Conservation (phyloP, 208 protist genomes). For the Angomonas ambiguus region DNA sequence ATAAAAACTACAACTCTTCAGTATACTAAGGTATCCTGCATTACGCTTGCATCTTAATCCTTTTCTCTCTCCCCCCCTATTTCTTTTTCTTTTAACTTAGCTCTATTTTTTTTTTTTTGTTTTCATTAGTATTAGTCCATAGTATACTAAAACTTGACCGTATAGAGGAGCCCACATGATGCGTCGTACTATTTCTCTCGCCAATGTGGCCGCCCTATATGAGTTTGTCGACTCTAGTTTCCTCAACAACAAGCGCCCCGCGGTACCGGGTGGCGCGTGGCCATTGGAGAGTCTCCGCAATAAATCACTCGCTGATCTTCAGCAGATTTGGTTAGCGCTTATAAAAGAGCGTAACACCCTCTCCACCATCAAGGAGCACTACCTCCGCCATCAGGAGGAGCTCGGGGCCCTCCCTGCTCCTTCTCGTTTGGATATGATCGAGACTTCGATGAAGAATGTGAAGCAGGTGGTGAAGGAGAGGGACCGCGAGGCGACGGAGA, state of each 20-base stretch:
- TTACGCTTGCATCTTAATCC: too few species aligned
- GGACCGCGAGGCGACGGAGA: constrained; percentile 61
- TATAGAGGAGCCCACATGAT: too few species aligned
- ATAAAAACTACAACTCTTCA: not conserved
- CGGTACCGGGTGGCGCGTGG: constrained; percentile 87
- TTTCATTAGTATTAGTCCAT: not conserved
- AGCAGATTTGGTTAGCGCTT: constrained; percentile 89
- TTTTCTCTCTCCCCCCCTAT: not conserved
- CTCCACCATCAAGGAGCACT: constrained; percentile 73
- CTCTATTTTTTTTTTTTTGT: constrained; percentile 5
- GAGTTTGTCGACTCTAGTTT: constrained; percentile 89
- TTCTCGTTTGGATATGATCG: constrained; percentile 77
- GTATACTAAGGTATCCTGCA: too few species aligned
- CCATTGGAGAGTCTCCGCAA: constrained; percentile 66
- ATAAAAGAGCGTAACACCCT: constrained; percentile 93
- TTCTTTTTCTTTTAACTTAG: not conserved
- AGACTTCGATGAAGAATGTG: constrained; percentile 81
- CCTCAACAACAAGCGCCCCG: constrained; percentile 83
- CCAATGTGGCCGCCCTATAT: constrained; percentile 72
- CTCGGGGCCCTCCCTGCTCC: constrained; percentile 88
- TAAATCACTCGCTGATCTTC: constrained; percentile 90
- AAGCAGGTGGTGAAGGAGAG: constrained; percentile 78
- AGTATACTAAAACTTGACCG: too few species aligned
- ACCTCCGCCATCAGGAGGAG: constrained; percentile 86
- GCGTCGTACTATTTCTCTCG: constrained; percentile 21